A percentile compares a stretch with the other conserved stretches of the same genome.
Conservation (phyloP, 2,329 filamentous ascomycete genomes). For the Apiospora rasikravindrae region DNA sequence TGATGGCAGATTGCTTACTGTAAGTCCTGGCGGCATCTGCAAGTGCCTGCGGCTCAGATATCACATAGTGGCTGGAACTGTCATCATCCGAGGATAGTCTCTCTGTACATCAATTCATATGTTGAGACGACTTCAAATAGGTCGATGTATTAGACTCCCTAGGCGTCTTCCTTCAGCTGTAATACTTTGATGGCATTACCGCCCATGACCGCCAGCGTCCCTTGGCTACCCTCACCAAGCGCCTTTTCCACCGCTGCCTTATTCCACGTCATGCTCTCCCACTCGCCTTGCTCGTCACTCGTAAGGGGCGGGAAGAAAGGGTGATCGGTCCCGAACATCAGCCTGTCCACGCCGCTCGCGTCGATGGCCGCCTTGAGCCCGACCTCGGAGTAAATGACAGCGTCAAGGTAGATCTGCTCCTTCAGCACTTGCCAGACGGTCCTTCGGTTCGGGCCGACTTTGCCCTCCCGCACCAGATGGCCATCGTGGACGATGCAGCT, state of each 20-base stretch:
- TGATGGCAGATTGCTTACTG: background rate
- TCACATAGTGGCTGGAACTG: background rate
- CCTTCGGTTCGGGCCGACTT: constrained; percentile 52
- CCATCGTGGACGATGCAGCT: constrained; percentile 86
- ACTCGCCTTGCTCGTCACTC: constrained; percentile 65
- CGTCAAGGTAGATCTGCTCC: constrained; percentile 86
- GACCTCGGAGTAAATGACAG: constrained; percentile 80
- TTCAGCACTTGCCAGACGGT: constrained; percentile 62
- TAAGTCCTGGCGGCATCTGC: background rate
- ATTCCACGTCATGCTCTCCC: constrained; percentile 71
- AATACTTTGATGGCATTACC: constrained; percentile 38
- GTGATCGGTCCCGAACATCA: constrained; percentile 84
- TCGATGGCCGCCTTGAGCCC: constrained; percentile 74
- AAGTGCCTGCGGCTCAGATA: background rate
- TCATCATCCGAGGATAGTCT: background rate
- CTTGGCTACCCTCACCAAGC: constrained; percentile 35
- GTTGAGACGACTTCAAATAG: background rate
- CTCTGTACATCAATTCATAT: background rate
- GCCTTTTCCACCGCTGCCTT: constrained; percentile 42
- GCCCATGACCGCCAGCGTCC: constrained; percentile 37
- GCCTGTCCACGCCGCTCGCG: constrained; percentile 69
- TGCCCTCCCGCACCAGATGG: constrained; percentile 70
- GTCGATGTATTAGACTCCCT: background rate
- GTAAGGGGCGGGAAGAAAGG: constrained; percentile 82
- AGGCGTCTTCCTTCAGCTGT: constrained; percentile 33